phyloP scores from a whole-genome alignment of 805 yeast species.

The Komagataella pseudopastoris region DNA sequence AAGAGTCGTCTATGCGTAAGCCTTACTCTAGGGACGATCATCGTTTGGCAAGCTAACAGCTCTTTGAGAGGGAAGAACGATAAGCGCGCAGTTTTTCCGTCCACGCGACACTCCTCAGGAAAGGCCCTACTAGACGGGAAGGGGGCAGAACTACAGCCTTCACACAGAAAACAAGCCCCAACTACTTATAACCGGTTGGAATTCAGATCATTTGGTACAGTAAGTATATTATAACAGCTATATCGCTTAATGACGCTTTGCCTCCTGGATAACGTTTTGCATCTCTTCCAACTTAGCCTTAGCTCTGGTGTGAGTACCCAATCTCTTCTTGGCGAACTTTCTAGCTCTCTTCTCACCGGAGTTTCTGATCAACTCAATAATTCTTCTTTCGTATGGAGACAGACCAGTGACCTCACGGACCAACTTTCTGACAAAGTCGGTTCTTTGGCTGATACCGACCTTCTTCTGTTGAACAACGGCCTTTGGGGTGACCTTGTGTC shows the following conservation, averaged over 20 bases:
- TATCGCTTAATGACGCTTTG: slow-evolving; percentile 72
- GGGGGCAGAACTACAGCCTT: not conserved
- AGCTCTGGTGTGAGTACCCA: slow-evolving; percentile 99
- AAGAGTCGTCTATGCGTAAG: not conserved
- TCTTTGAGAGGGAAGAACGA: not conserved
- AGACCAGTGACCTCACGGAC: slow-evolving; percentile 97
- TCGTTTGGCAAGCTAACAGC: not conserved
- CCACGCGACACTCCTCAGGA: not conserved
- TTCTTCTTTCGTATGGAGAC: slow-evolving; percentile 99
- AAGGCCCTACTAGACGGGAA: not conserved
- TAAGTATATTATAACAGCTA: not conserved
- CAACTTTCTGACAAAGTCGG: slow-evolving; percentile 87
- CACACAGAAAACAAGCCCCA: not conserved
- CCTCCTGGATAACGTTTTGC: slow-evolving; percentile 90
- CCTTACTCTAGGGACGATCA: not conserved
- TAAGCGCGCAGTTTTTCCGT: not conserved
- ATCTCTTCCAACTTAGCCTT: slow-evolving; percentile 99
- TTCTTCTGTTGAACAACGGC: slow-evolving; percentile 86
- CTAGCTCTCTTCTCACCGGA: slow-evolving; percentile 99
- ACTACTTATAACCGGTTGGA: not conserved
- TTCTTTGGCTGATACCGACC: slow-evolving; percentile 93
- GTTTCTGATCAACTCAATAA: slow-evolving; percentile 98
- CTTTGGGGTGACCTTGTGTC: slow-evolving; percentile 87
- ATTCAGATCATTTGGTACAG: not conserved
- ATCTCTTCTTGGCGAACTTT: slow-evolving; percentile 99